Conservation (phyloP, 2,329 filamentous ascomycete species). For the Paraconiothyrium brasiliense region DNA sequence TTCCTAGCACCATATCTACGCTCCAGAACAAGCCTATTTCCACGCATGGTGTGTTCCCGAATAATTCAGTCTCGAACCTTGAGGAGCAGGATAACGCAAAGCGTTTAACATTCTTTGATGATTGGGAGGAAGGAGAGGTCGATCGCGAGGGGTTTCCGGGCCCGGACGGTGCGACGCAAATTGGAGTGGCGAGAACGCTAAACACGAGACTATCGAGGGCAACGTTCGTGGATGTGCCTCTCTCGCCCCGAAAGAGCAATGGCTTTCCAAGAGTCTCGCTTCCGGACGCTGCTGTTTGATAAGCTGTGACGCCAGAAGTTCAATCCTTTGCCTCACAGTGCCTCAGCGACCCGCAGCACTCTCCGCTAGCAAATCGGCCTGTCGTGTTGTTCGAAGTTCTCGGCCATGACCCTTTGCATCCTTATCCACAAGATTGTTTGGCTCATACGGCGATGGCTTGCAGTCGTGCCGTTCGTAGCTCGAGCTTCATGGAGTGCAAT, state of each 20-base stretch:
- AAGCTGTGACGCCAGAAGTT: background rate
- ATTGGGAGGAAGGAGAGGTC: conserved; percentile 5
- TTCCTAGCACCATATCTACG: conserved; percentile 10
- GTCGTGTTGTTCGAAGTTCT: background rate
- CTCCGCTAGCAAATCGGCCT: background rate
- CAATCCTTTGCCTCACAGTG: background rate
- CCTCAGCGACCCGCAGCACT: background rate
- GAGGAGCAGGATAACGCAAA: background rate
- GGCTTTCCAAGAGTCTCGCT: background rate
- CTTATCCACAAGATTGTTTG: background rate
- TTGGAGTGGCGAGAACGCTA: conserved; percentile 12
- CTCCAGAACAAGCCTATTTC: conserved; percentile 5
- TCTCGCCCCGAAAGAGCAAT: conserved; percentile 3
- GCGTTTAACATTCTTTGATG: conserved; percentile 14
- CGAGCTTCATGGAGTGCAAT: too few relatives aligned
- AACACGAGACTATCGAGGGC: conserved; percentile 8
- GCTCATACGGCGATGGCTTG: background rate
- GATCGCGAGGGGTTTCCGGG: conserved; percentile 11
- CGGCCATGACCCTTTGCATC: background rate
- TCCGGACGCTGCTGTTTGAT: background rate
- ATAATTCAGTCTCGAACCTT: background rate
- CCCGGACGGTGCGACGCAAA: background rate
- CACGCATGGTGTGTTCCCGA: background rate
- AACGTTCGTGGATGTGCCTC: conserved; percentile 11
- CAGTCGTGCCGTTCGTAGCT: too few relatives aligned